Conservation (phyloP, 169 alveolate species). For the Babesia bovis region DNA sequence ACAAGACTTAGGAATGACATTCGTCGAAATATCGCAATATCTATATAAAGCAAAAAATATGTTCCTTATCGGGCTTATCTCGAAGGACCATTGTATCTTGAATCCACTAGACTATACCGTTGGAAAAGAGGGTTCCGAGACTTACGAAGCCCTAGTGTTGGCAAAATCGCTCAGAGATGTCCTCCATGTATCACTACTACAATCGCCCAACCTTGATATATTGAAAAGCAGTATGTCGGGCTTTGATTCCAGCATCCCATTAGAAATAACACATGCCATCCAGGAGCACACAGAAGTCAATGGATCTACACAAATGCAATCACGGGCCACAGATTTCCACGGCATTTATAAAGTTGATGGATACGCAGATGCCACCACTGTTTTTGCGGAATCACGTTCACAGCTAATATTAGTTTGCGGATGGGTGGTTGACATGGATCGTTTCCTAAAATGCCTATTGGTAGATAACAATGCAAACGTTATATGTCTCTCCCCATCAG, state of each 20-base stretch:
- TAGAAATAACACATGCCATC: neutral
- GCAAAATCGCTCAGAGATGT: constrained; percentile 71
- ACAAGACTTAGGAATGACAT: constrained; percentile 34
- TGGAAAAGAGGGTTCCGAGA: constrained; percentile 48
- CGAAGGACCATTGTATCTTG: constrained; percentile 61
- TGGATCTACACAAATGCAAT: too few species aligned
- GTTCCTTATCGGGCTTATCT: constrained; percentile 74
- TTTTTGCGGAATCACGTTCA: neutral
- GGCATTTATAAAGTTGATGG: constrained; percentile 33
- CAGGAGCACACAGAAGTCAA: constrained; percentile 18
- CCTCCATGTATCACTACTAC: constrained; percentile 62
- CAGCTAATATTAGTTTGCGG: constrained; percentile 74
- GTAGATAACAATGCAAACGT: constrained; percentile 50
- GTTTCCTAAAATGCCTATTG: constrained; percentile 63
- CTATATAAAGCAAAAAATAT: constrained; percentile 68
- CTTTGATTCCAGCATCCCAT: neutral
- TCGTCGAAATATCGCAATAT: constrained; percentile 65
- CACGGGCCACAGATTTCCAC: neutral
- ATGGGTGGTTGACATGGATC: constrained; percentile 71
- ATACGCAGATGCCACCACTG: constrained; percentile 28
- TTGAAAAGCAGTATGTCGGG: constrained; percentile 38
- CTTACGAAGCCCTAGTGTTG: constrained; percentile 67
- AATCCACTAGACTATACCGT: constrained; percentile 72
- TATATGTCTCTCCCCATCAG: constrained; percentile 66
- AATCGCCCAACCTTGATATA: constrained; percentile 47